Conservation (phyloP, 23 red algal species). For the Porphyridium purpureum region DNA sequence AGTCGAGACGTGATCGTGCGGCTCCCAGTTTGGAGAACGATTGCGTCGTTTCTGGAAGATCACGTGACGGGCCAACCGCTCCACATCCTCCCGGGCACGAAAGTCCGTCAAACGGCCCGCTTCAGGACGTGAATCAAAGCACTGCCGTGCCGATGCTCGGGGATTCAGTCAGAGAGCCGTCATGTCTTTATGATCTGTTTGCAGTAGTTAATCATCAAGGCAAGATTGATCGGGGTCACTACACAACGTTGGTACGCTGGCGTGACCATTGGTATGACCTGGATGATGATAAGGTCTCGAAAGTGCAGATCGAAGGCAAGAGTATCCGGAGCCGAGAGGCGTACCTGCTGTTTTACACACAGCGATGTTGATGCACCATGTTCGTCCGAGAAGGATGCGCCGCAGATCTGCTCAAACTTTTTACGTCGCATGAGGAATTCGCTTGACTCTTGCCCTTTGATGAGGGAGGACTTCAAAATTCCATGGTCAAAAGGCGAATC, state of each 20-base stretch:
- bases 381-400: too few relatives aligned
- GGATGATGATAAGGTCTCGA: conserved; percentile 68
- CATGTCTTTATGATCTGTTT: conserved; percentile 77
- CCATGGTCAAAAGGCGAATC: too few relatives aligned
- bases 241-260: conserved; percentile 49
- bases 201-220: conserved; percentile 71
- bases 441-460: too few relatives aligned
- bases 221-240: conserved; percentile 82
- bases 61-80: not conserved
- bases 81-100: not conserved
- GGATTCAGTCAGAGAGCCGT: conserved; percentile 5
- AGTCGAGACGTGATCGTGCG: not conserved
- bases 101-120: not conserved
- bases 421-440: too few relatives aligned
- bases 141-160: not conserved
- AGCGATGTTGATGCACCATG: too few relatives aligned
- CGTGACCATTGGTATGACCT: conserved; percentile 57
- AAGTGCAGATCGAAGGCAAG: conserved; percentile 9
- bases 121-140: not conserved
- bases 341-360: conserved; percentile 53
- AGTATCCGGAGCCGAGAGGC: conserved; percentile 34
- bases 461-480: too few relatives aligned
- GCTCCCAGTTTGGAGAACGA: not conserved
- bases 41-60: not conserved
- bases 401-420: too few relatives aligned